phyloP scores from a whole-genome alignment of 148 eudicot genomes.

The Mesembryanthemum crystallinum region DNA sequence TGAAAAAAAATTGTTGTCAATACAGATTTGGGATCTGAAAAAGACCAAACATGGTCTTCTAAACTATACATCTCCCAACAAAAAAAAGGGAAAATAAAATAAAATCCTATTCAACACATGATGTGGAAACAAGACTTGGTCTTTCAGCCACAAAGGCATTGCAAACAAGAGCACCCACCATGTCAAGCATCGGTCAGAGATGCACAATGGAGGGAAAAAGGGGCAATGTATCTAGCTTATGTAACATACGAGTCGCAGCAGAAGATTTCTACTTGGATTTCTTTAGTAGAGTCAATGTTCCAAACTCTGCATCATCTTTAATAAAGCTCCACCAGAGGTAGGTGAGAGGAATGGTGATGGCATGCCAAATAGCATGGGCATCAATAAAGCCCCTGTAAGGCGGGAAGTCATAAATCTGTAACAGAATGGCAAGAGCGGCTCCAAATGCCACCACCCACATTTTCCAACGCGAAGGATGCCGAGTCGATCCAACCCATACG shows the following conservation, averaged over 20 bases:
- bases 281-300: slow-evolving; percentile 50
- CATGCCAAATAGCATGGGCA: slow-evolving; percentile 81
- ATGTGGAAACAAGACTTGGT: slow-evolving; percentile 36
- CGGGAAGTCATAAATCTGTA: slow-evolving; percentile 66
- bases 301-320: slow-evolving; percentile 77
- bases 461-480: slow-evolving; percentile 69
- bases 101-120: slow-evolving; percentile 30
- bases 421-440: slow-evolving; percentile 49
- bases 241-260: neutral
- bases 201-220: slow-evolving; percentile 26
- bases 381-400: slow-evolving; percentile 69
- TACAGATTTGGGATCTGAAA: neutral
- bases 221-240: slow-evolving; percentile 6
- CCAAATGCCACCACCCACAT: slow-evolving; percentile 54
- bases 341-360: slow-evolving; percentile 60
- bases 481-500: slow-evolving; percentile 59
- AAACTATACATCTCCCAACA: slow-evolving; percentile 30
- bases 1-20: slow-evolving; percentile 18
- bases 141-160: slow-evolving; percentile 10
- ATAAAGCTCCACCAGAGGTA: slow-evolving; percentile 87
- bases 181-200: slow-evolving; percentile 25
- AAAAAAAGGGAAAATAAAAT: neutral
- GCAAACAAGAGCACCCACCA: slow-evolving; percentile 29
- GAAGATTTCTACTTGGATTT: slow-evolving; percentile 46
- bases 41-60: slow-evolving; percentile 20